phyloP scores from a whole-genome alignment of 805 yeast species.

The Nakazawaea wickerhamii region DNA sequence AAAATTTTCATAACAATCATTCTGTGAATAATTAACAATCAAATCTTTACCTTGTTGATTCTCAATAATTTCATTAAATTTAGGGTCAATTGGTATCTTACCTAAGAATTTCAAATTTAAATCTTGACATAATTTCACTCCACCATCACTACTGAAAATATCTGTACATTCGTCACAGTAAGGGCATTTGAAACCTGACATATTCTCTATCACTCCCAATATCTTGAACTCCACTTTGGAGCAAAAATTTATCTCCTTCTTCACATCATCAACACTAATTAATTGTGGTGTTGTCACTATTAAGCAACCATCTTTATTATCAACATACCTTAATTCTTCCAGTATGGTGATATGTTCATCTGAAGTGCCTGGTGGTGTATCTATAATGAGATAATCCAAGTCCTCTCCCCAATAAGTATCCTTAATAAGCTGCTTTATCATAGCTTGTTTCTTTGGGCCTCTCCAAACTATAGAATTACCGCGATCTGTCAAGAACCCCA shows the following conservation, averaged over 20 bases:
- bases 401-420: slow-evolving; percentile 88
- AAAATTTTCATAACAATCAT: slow-evolving; percentile 39
- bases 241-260: slow-evolving; percentile 91
- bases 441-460: slow-evolving; percentile 97
- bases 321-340: slow-evolving; percentile 67
- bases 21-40: slow-evolving; percentile 30
- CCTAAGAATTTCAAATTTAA: slow-evolving; percentile 70
- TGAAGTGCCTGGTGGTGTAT: slow-evolving; percentile 98
- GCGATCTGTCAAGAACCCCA: slow-evolving; percentile 83
- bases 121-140: slow-evolving; percentile 59
- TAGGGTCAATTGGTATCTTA: slow-evolving; percentile 88
- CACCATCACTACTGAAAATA: slow-evolving; percentile 93
- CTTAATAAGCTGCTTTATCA: slow-evolving; percentile 87
- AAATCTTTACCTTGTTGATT: slow-evolving; percentile 38
- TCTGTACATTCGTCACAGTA: slow-evolving; percentile 88
- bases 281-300: slow-evolving; percentile 95
- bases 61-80: slow-evolving; percentile 85
- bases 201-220: slow-evolving; percentile 87
- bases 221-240: slow-evolving; percentile 73
- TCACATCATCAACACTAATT: slow-evolving; percentile 90
- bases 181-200: slow-evolving; percentile 97
- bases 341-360: slow-evolving; percentile 98
- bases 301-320: slow-evolving; percentile 84
- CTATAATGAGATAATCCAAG: slow-evolving; percentile 76
- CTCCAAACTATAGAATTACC: slow-evolving; percentile 96